Base-by-base conservation (phyloP, 129 eudicot species). In the Pseudognaphalium luteoalbum region DNA sequence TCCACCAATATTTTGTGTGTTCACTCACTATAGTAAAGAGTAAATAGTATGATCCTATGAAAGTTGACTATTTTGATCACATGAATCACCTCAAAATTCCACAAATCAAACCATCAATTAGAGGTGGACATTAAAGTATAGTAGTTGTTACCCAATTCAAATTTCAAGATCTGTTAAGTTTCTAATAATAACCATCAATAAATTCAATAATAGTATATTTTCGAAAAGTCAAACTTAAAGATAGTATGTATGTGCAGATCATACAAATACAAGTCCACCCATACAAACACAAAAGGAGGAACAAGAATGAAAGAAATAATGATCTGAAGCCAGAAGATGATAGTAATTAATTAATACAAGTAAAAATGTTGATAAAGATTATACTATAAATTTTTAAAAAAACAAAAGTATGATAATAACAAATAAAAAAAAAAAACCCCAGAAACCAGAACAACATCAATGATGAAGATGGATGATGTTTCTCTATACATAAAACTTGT, bases 401-500 rank as follows among this genome's bases (percentile, higher is more conserved):
- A 78, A 82, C 71, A 81, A 84, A 86, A 77, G 84, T 83, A 88
- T 77, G 87, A 82, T 68, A 81, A 86, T 68, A 86, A 74, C 79
- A 86, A 84, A 79, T 47, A 14, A 71, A 73, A 64, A 81, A 84
- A 81, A 76, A 79, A 85, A 76, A 83, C 47, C 75, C 76, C 76
- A 72, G 60, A 75, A 80, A 37, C 72, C 83, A 76, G 68, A 16
- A 78, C 52, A 12, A 78, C 54, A 47, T 47, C 54, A 47, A 47
- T 19, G 39, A 42, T 16, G 77, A 65, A 28, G 76, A 33, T 30
- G 73, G 86, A 80, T 87, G 85, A 80, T 84, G 76, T 42, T 47
- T 70, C 83, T 87, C 88, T 87, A 88, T 88, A 88, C 89, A 78
- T 65, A 65, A 77, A 80, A 80, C 86, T 81, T 84, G 77, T 85